A percentile compares a stretch with the other conserved stretches of the same genome.
Conservation (phyloP, 257 asterid species). For the Salvia miltiorrhiza region DNA sequence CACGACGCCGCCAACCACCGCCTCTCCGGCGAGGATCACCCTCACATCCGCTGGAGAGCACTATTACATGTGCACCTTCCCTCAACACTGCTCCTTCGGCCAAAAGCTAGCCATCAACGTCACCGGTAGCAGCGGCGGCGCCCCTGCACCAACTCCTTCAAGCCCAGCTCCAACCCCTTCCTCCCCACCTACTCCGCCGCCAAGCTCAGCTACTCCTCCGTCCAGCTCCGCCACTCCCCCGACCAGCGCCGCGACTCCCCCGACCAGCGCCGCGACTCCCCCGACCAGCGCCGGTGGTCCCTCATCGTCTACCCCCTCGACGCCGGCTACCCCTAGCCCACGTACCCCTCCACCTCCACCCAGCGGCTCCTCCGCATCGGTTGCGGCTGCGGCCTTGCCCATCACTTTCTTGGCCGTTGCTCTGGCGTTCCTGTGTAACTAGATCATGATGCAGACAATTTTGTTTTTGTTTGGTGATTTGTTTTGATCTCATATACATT, state of each 20-base stretch:
- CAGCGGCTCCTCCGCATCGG: conserved; percentile 42
- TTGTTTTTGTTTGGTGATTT: conserved; percentile 8
- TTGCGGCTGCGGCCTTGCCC: conserved; percentile 42
- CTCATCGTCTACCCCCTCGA: too few relatives aligned
- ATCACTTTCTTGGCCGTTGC: conserved; percentile 60
- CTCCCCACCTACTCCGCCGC: conserved; percentile 24
- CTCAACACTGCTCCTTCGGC: conserved; percentile 53
- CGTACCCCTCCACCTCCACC: conserved; percentile 13
- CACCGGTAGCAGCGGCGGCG: conserved; percentile 24
- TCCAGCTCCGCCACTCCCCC: conserved; percentile 20
- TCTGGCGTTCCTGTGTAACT: conserved; percentile 42
- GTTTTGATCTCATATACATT: conserved; percentile 7
- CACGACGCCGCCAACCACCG: conserved; percentile 25
- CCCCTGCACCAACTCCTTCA: conserved; percentile 26
- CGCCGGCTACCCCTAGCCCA: conserved; percentile 29
- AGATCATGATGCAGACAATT: conserved; percentile 3
- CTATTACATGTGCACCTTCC: conserved; percentile 57
- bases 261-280: conserved; percentile 34
- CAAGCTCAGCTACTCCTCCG: conserved; percentile 27
- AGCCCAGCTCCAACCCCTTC: conserved; percentile 25
- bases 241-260: not conserved
- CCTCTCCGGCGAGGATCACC: conserved; percentile 56
- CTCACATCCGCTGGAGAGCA: conserved; percentile 60
- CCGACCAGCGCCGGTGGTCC: too few relatives aligned
- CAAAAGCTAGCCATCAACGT: conserved; percentile 70